Evolutionary conservation across 306 rosid species (phyloP).

Genomic region (Mimosa bimucronata): DNA sequence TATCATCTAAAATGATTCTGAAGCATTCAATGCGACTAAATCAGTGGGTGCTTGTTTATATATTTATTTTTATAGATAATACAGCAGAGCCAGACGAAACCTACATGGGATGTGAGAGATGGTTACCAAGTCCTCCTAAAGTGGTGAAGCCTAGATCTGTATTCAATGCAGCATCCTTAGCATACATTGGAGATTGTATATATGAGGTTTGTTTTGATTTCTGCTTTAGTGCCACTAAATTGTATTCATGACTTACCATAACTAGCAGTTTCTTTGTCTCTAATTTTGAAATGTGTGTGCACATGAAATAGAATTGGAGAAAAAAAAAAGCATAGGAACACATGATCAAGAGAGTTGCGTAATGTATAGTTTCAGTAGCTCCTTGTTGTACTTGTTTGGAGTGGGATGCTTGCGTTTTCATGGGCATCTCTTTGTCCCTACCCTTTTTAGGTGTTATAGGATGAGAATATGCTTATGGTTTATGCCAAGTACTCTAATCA

Average conservation of each 20-base stretch:
- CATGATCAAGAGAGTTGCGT: not conserved
- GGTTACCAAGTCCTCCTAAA: slow-evolving; percentile 87
- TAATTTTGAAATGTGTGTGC: not conserved
- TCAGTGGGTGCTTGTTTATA: not conserved
- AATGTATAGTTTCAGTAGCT: not conserved
- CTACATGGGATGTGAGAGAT: slow-evolving; percentile 73
- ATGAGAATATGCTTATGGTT: not conserved
- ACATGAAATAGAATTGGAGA: not conserved
- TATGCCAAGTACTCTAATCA: not conserved
- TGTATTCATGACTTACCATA: not conserved
- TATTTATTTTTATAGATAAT: slow-evolving; percentile 33
- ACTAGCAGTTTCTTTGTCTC: not conserved
- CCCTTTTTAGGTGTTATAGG: not conserved
- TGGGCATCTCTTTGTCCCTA: not conserved
- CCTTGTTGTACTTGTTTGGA: not conserved
- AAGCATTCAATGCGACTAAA: too few relatives aligned
- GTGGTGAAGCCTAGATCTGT: slow-evolving; percentile 82
- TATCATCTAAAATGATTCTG: not conserved
- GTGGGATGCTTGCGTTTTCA: not conserved
- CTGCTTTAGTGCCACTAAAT: not conserved
- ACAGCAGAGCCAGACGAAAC: slow-evolving; percentile 38
- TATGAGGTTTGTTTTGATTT: slow-evolving; percentile 65
- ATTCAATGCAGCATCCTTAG: slow-evolving; percentile 73
- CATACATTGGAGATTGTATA: slow-evolving; percentile 46
- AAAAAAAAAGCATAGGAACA: not conserved